Base-by-base conservation (phyloP, 2,329 filamentous ascomycete species). In the Cladosporium phlei region DNA sequence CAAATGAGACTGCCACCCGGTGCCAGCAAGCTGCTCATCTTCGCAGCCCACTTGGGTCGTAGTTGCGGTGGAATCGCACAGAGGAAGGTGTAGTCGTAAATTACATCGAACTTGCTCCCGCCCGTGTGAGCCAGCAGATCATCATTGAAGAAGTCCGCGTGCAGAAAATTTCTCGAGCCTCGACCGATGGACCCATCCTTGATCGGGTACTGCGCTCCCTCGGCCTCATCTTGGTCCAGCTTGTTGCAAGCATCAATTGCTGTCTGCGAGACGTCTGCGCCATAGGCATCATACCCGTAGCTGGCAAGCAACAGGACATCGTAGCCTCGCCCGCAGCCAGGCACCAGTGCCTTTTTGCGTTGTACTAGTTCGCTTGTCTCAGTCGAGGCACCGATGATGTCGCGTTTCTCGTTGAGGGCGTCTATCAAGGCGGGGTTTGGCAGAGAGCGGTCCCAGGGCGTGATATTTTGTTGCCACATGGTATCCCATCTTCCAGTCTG, bases 281-380 rank as follows among this genome's bases (percentile, higher is more conserved):
- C 89, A 58, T 79, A 82, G 1, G 82, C 80, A 66, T 94, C 84
- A 62, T 86, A 93, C 1, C 88, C 88, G 59, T 83, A 79, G 8
- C 79, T 79, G 39, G 82, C 78, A 34, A 95, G 75, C 28, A 95
- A 72, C 8, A 88, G 72, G 2, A 88, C 85, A 67, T 95, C 89
- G 60, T 93, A 85, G 4, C 88, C 89, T 37, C 79, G 77, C 0
- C 88, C 89, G 65, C 88, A 95, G 4, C 88, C 88, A 0, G 88
- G 86, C 0, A 95, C 84, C 7, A 94, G 71, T 1, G 83, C 88
- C 47, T 70, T 72, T 56, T 76, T 78, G 47, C 64, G 69, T 57
- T 49, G 28, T 7, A 32, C n/a, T 4, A 37, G 6, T 5, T 45
- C 30, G 12, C 30, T 25, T 20, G 17, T 5, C 6, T 37, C 30